These are phyloP conservation scores for Mucor irregularis DNA, from an alignment of 371 early-diverging fungal species.

Conservation along the genomic window DNA sequence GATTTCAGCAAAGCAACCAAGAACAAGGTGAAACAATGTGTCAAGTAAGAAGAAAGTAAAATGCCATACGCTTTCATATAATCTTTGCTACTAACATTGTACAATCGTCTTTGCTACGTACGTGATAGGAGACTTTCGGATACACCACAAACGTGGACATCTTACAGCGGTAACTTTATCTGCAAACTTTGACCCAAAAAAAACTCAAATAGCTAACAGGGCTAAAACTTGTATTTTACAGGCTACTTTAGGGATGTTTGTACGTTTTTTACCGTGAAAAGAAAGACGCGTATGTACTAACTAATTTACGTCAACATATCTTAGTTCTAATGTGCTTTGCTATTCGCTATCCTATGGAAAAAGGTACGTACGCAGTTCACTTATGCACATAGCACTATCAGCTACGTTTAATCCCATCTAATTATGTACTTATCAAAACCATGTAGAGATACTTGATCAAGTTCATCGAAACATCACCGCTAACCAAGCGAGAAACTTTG, in stretches of 20 bases:
- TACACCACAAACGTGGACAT: conserved; percentile 26
- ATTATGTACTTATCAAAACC: too few relatives aligned
- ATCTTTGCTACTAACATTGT: too few relatives aligned
- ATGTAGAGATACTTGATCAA: conserved; percentile 18
- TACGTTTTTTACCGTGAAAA: neutral
- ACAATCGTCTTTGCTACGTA: too few relatives aligned
- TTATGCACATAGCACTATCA: too few relatives aligned
- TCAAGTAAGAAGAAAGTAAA: too few relatives aligned
- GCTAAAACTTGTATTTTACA: too few relatives aligned
- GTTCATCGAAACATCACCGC: conserved; percentile 17
- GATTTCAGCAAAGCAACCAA: neutral
- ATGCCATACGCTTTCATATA: too few relatives aligned
- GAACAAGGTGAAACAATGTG: neutral
- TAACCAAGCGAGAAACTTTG: conserved; percentile 22
- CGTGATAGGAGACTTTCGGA: conserved; percentile 12
- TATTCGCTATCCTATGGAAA: conserved; percentile 23
- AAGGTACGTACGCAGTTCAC: conserved; percentile 16
- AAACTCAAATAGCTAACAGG: too few relatives aligned
- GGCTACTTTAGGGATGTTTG: conserved; percentile 30
- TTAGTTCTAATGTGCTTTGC: conserved; percentile 28
- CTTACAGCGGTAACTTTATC: conserved; percentile 32
- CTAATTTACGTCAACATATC: neutral
- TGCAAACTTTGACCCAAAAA: too few relatives aligned
- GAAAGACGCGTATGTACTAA: neutral
- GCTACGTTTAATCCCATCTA: too few relatives aligned